Percentiles rank a stretch among this genome's conserved stretches.
Evolutionary conservation across 169 alveolate species (phyloP).

Genomic region (Ichthyophthirius multifiliis): DNA sequence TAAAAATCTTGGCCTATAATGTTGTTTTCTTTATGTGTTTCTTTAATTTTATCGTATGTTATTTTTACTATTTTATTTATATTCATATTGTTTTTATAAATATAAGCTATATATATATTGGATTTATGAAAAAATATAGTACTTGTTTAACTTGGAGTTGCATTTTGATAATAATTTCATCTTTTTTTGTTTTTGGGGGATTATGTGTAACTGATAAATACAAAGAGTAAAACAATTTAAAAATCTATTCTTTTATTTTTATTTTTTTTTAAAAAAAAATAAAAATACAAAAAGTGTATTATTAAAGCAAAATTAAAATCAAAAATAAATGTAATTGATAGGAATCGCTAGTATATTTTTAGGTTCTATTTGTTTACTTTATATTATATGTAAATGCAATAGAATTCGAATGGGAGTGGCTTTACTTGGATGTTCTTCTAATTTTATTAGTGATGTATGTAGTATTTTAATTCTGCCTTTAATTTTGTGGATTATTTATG

Average conservation of each 20-base stretch:
- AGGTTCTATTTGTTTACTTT: not conserved
- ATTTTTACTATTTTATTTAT: not conserved
- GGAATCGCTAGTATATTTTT: not conserved
- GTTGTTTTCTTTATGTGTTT: not conserved
- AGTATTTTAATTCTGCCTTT: not conserved
- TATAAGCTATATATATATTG: not conserved
- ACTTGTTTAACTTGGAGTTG: not conserved
- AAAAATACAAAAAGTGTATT: too few species aligned
- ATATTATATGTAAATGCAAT: not conserved
- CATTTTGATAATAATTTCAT: not conserved
- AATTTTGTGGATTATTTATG: not conserved
- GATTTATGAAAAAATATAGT: not conserved
- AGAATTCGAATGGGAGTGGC: not conserved
- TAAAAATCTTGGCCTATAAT: not conserved
- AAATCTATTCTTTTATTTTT: too few species aligned
- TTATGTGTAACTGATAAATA: not conserved
- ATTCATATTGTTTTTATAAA: not conserved
- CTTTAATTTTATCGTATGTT: not conserved
- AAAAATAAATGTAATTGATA: too few species aligned
- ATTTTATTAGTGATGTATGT: not conserved
- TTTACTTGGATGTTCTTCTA: not conserved
- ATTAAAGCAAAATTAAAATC: too few species aligned
- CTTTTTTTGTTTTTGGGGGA: not conserved
- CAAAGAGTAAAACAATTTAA: not conserved
- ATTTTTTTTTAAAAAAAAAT: too few species aligned